These are phyloP conservation scores for Oenanthe javanica DNA, from an alignment of 140 eudicot genomes.

Conservation along the genomic window DNA sequence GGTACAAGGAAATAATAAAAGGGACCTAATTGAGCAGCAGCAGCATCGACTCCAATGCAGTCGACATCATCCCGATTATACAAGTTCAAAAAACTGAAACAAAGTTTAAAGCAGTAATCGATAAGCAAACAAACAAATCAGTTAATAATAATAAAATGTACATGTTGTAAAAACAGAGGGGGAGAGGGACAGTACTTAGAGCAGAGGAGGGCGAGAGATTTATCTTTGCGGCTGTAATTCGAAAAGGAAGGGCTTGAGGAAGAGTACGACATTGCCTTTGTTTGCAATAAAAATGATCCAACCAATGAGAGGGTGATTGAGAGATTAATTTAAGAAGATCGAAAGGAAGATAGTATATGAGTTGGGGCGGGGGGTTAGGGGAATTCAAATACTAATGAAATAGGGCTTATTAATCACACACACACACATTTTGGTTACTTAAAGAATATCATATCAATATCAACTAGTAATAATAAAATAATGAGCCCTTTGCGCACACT, in stretches of 20 bases:
- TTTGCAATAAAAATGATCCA: background rate
- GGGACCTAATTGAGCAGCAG: slow-evolving; percentile 71
- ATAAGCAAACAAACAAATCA: background rate
- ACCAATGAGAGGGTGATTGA: too few species aligned
- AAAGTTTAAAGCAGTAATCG: background rate
- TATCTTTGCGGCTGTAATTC: slow-evolving; percentile 48
- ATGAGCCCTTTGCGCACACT: background rate
- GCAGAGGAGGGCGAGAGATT: slow-evolving; percentile 69
- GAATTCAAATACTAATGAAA: too few species aligned
- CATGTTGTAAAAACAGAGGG: background rate
- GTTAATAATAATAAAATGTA: background rate
- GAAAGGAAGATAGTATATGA: background rate
- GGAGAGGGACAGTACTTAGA: slow-evolving; percentile 38
- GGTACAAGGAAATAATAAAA: background rate
- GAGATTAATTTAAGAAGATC: too few species aligned
- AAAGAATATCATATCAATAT: too few species aligned
- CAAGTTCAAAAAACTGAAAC: slow-evolving; percentile 68
- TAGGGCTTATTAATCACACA: too few species aligned
- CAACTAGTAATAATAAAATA: too few species aligned
- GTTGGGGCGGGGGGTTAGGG: slow-evolving; percentile 1
- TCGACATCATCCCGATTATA: slow-evolving; percentile 79
- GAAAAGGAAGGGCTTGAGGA: slow-evolving; percentile 21
- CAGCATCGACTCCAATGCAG: slow-evolving; percentile 79
- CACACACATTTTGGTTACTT: too few species aligned
- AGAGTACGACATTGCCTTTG: background rate